Conservation (phyloP, 352 stramenopile species). For the Globisporangium alternatum region DNA sequence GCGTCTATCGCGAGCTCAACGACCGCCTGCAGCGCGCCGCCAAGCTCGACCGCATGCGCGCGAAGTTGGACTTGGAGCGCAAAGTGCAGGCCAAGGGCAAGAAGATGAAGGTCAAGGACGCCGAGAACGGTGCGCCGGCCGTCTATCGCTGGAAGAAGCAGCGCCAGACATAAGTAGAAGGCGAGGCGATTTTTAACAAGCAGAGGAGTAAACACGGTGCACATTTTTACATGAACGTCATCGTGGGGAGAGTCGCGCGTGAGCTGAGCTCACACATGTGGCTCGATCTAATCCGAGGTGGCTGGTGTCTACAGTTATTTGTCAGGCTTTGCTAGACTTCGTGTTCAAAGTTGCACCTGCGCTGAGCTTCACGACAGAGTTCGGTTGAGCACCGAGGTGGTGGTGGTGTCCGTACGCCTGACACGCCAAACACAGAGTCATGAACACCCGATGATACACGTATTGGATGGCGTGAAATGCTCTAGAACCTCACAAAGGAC, state of each 20-base stretch:
- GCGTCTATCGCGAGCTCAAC: slow-evolving; percentile 63
- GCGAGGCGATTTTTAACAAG: slow-evolving; percentile 3
- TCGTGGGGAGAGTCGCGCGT: too few species aligned
- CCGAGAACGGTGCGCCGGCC: slow-evolving; percentile 59
- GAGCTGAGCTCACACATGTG: neutral
- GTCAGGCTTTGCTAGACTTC: neutral
- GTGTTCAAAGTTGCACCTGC: neutral
- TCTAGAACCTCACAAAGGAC: neutral
- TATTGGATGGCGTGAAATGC: neutral
- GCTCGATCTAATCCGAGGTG: too few species aligned
- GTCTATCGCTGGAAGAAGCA: slow-evolving; percentile 90
- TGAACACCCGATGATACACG: neutral
- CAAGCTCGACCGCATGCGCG: slow-evolving; percentile 70
- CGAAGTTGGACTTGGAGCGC: slow-evolving; percentile 77
- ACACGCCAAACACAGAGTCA: neutral
- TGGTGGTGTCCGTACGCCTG: slow-evolving; percentile 11
- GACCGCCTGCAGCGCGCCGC: slow-evolving; percentile 62
- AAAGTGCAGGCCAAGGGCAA: slow-evolving; percentile 85
- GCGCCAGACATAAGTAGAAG: slow-evolving; percentile 68
- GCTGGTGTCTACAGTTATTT: neutral
- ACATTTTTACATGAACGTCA: neutral
- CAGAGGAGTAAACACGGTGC: slow-evolving; percentile 2
- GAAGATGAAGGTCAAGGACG: slow-evolving; percentile 76
- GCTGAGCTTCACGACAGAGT: neutral
- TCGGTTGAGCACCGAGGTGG: neutral